These are phyloP conservation scores for Rehmannia glutinosa DNA, from an alignment of 257 asterid species.

Conservation along the genomic window DNA sequence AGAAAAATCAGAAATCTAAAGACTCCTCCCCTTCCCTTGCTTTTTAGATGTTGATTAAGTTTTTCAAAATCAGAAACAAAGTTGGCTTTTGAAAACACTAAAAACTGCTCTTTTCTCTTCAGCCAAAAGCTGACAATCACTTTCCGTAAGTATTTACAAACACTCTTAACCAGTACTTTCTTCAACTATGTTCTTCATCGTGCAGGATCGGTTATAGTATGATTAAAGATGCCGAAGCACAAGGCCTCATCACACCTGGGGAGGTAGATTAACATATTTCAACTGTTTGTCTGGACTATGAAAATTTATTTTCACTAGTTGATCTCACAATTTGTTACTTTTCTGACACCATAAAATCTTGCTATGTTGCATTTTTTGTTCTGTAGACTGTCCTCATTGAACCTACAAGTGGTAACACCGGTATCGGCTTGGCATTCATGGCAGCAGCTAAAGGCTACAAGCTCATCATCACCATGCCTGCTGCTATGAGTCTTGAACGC, in stretches of 20 bases:
- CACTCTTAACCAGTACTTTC: background rate
- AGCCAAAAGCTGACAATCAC: background rate
- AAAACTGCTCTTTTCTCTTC: background rate
- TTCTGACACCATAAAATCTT: background rate
- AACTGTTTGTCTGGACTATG: background rate
- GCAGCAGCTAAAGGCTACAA: constrained; percentile 90
- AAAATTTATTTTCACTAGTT: no score
- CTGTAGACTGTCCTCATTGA: constrained; percentile 84
- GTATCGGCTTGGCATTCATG: constrained; percentile 94
- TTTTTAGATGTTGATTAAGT: no score
- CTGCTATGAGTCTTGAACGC: constrained; percentile 89
- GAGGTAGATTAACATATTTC: constrained; percentile 40
- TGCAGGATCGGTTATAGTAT: constrained; percentile 93
- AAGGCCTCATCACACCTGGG: constrained; percentile 80
- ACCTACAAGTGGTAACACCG: constrained; percentile 96
- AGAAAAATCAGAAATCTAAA: no score
- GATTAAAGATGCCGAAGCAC: constrained; percentile 87
- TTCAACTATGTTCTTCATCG: background rate
- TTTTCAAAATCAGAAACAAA: no score
- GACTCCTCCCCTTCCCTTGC: no score
- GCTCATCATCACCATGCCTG: constrained; percentile 91
- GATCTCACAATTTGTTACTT: no score
- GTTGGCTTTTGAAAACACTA: background rate
- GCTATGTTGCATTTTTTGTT: constrained; percentile 13
- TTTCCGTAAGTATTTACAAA: background rate